Evolutionary conservation across 2,329 filamentous ascomycete genomes (phyloP), one percentile per base, ranked within the genome.

Genomic region (Cercospora beticola): DNA sequence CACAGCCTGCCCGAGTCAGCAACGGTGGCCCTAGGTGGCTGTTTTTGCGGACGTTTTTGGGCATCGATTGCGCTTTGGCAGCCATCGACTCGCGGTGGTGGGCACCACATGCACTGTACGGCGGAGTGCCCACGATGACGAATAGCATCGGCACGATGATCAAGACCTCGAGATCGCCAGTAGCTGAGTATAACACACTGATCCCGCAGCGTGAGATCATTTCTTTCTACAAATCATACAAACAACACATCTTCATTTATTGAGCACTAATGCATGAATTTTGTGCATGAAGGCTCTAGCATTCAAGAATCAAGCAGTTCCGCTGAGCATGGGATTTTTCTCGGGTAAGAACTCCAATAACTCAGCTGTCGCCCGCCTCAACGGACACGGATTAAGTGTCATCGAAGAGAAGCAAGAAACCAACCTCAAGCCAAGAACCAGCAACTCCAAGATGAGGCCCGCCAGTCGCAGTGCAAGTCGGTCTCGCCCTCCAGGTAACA

Each of bases 291-390:
- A 56, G 59, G 56, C 65, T 58, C 60, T 61, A 33, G 64, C 62
- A 46, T 68, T 68, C 49, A 70, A 68, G 64, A 70, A 70, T 64
- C 68, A 70, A 68, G 68, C 68, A 33, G 63, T 70, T 63, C 64
- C 68, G 58, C 66, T 68, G 59, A 70, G 68, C 64, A 70, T 70
- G 68, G 68, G 68, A 65, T 64, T 70, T 66, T 70, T 68, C 60
- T 56, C 49, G 56, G 65, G 54, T 18, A 68, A 63, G 57, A 70
- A 68, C 56, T 59, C 59, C 31, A 70, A 67, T 46, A 66, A 43
- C 31, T 65, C 65, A 63, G 66, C 66, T 43, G 46, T 66, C 33
- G 58, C 46, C 43, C 63, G 63, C 14, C 54, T 68, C 52, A 58
- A 64, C 43, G 65, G 65, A 58, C 64, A 64, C 30, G 66, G 64